phyloP scores from a whole-genome alignment of 2,329 filamentous ascomycete genomes.

The Rosellinia necatrix region DNA sequence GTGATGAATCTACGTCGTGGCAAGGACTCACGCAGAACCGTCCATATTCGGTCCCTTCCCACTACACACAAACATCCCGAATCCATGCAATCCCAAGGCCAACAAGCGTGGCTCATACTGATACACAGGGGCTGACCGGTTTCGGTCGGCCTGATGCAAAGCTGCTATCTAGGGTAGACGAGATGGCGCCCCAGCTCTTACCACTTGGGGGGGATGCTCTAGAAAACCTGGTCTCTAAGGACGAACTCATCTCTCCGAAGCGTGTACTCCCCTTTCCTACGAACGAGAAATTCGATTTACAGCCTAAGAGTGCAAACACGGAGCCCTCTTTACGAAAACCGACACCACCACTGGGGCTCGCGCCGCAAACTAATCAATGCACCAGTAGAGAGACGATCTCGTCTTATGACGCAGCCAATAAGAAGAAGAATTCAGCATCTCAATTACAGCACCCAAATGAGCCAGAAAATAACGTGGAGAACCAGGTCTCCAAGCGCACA shows the following conservation, averaged over 20 bases:
- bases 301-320: background rate
- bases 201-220: background rate
- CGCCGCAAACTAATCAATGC: background rate
- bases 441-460: background rate
- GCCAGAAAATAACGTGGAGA: background rate
- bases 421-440: background rate
- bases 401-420: background rate
- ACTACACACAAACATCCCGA: background rate
- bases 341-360: background rate
- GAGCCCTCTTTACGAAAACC: background rate
- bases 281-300: too few relatives aligned
- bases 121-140: background rate
- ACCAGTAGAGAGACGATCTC: background rate
- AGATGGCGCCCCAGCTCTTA: background rate
- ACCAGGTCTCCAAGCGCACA: background rate
- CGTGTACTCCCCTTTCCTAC: conserved; percentile 16
- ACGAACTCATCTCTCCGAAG: conserved; percentile 12
- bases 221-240: background rate
- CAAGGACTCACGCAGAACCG: background rate
- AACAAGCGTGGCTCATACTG: conserved; percentile 8
- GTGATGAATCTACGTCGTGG: background rate
- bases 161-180: background rate
- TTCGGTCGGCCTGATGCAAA: background rate
- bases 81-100: conserved; percentile 3
- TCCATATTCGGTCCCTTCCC: conserved; percentile 18